Evolutionary conservation across 495 filamentous ascomycete species (phyloP), one percentile per base, ranked within the genome.

Genomic region (Coniosporium apollinis): DNA sequence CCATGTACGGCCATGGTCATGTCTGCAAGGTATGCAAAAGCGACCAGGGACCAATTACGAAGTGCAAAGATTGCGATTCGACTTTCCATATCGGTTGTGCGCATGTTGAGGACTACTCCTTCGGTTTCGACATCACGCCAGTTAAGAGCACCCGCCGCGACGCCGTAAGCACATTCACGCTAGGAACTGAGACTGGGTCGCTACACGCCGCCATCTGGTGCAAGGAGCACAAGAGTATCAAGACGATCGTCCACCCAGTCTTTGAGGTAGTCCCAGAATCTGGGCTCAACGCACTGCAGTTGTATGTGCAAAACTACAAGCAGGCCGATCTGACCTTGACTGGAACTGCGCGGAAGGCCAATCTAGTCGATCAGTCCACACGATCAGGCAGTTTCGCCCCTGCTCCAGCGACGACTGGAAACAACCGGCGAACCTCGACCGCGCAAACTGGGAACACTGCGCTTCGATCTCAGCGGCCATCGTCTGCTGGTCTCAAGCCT

Each of bases 71-170:
- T 22, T 99, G 89, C 57, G 72, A 76, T 44, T 68, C 72, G 17
- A 69, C 69, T 35, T 82, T 96, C 41, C 89, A 99, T 48, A 73
- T 91, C 36, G 77, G 76, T 40, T 99, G 89, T 57, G 89, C 91
- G 10, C 75, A 83, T 51, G 74, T 82, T 48, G 74, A 76, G 35
- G 77, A 76, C 13, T 91, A 86, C 52, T 61, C 65, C 1, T 69
- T 96, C 32, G 87, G 86, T 1, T 86, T 99, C 45, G 86, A 96
- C 40, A 67, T 99, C 33, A 77, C 74, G 4, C 85, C 89, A 0
- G 77, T 94, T 34, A 94, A 94, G 56, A 75, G 76, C 25, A 86
- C 83, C 16, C 69, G 84, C 19, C 69, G 74, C 45, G 85, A 93
- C 38, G 72, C 72, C 33, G 60, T 77, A 37, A 79, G 66, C 36